Percentiles rank a stretch among this genome's conserved stretches.
phyloP scores from a whole-genome alignment of 1,284 basidiomycete species.

The Singerocomus inundabilis region DNA sequence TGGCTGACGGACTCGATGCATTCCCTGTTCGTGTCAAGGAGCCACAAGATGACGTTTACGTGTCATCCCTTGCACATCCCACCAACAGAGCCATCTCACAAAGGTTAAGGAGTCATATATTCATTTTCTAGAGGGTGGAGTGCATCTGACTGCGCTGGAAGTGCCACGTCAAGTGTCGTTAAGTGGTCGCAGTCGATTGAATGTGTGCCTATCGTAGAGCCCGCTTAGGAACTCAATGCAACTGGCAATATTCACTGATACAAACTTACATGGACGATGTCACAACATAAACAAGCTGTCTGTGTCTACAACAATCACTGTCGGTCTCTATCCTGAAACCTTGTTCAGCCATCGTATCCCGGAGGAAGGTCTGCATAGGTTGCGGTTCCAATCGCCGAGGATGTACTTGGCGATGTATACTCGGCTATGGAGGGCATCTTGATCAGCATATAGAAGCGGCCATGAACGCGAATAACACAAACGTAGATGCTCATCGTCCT shows the following conservation, averaged over 20 bases:
- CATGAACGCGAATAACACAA: constrained; percentile 33
- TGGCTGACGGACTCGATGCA: too few relatives aligned
- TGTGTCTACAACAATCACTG: neutral
- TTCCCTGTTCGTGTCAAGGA: too few relatives aligned
- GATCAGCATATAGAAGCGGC: constrained; percentile 7
- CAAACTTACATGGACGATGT: neutral
- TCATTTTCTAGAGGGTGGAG: neutral
- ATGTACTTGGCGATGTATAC: constrained; percentile 52
- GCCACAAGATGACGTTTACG: too few relatives aligned
- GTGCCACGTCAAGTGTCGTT: too few relatives aligned
- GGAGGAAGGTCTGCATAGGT: constrained; percentile 57
- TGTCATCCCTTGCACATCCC: neutral
- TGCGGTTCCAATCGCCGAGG: constrained; percentile 37
- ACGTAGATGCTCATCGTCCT: constrained; percentile 67
- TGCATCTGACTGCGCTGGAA: neutral
- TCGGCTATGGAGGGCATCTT: constrained; percentile 40
- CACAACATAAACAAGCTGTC: neutral
- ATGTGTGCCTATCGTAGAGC: too few relatives aligned
- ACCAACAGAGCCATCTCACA: too few relatives aligned
- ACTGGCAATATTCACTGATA: neutral
- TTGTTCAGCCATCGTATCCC: constrained; percentile 52
- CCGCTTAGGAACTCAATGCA: too few relatives aligned
- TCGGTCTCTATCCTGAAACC: neutral
- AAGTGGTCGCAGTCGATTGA: too few relatives aligned
- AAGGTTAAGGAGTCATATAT: neutral